These are phyloP conservation scores for Colletotrichum liriopes DNA, from an alignment of 2,329 filamentous ascomycete genomes.

Conservation along the genomic window DNA sequence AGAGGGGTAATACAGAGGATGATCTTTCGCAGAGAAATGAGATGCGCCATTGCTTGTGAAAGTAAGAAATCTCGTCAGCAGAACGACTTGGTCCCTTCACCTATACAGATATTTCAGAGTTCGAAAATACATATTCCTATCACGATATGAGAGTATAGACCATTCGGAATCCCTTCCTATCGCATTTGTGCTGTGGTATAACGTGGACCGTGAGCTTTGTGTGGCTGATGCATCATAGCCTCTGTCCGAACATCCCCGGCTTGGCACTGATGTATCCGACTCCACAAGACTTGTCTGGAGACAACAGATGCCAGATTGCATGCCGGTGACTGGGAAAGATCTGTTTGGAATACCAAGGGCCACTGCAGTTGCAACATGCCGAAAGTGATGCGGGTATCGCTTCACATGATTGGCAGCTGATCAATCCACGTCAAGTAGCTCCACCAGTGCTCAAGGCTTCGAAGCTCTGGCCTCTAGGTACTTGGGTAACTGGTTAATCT, in stretches of 20 bases:
- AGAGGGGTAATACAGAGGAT: too few relatives aligned
- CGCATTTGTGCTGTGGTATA: background rate
- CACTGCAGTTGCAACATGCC: background rate
- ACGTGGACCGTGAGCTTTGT: background rate
- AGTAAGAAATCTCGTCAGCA: background rate
- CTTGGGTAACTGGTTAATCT: background rate
- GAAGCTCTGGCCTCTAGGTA: background rate
- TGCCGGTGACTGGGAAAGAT: background rate
- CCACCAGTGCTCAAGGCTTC: constrained; percentile 3
- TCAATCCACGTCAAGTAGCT: background rate
- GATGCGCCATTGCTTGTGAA: background rate
- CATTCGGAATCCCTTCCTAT: background rate
- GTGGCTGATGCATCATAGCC: too few relatives aligned
- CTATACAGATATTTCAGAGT: background rate
- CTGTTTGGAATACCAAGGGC: constrained; percentile 10
- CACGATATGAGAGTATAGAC: background rate
- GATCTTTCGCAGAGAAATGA: too few relatives aligned
- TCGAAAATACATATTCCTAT: too few relatives aligned
- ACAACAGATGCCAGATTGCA: background rate
- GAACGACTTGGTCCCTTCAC: background rate
- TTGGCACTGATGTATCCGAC: background rate
- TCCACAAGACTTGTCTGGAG: too few relatives aligned
- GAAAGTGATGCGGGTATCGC: constrained; percentile 1
- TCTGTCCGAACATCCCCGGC: constrained; percentile 1
- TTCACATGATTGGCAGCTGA: constrained; percentile 2